phyloP scores from a whole-genome alignment of 2,329 filamentous ascomycete genomes.

The Aspergillus thermomutatus region DNA sequence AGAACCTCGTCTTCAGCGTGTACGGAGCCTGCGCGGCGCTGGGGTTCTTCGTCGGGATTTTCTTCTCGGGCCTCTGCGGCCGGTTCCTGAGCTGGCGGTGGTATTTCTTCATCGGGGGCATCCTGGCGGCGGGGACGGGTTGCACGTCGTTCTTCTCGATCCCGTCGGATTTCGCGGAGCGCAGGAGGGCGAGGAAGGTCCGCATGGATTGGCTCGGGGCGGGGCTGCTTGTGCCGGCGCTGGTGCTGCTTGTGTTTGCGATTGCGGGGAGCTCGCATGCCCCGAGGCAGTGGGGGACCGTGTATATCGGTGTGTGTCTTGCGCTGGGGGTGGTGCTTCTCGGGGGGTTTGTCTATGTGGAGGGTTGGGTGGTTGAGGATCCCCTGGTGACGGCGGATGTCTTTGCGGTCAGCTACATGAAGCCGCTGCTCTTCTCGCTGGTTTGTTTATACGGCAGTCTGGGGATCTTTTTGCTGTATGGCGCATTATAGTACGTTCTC shows the following conservation, averaged over 20 bases:
- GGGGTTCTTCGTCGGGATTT: slow-evolving; percentile 56
- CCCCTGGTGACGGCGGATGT: slow-evolving; percentile 69
- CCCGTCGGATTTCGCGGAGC: slow-evolving; percentile 40
- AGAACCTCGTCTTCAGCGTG: slow-evolving; percentile 63
- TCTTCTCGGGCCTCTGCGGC: slow-evolving; percentile 59
- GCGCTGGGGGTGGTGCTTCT: slow-evolving; percentile 61
- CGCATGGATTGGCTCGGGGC: slow-evolving; percentile 70
- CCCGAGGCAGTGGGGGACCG: slow-evolving; percentile 66
- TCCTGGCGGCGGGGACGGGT: slow-evolving; percentile 48
- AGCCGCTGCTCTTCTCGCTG: slow-evolving; percentile 56
- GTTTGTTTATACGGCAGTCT: slow-evolving; percentile 67
- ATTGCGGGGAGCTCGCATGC: slow-evolving; percentile 71
- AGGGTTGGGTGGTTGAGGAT: slow-evolving; percentile 65
- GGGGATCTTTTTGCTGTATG: slow-evolving; percentile 67
- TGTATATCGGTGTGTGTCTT: slow-evolving; percentile 67
- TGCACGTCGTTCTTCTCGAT: slow-evolving; percentile 47
- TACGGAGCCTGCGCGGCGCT: slow-evolving; percentile 54
- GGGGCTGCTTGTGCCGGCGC: slow-evolving; percentile 58
- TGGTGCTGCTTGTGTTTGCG: slow-evolving; percentile 70
- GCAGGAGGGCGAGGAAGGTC: slow-evolving; percentile 34
- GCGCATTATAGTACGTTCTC: slow-evolving; percentile 61
- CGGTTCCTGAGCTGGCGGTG: slow-evolving; percentile 58
- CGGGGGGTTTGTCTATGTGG: slow-evolving; percentile 61
- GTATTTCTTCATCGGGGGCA: slow-evolving; percentile 66
- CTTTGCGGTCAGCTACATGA: slow-evolving; percentile 68